phyloP scores from a whole-genome alignment of 139 green algal species.

The Tetradesmus lagerheimii region DNA sequence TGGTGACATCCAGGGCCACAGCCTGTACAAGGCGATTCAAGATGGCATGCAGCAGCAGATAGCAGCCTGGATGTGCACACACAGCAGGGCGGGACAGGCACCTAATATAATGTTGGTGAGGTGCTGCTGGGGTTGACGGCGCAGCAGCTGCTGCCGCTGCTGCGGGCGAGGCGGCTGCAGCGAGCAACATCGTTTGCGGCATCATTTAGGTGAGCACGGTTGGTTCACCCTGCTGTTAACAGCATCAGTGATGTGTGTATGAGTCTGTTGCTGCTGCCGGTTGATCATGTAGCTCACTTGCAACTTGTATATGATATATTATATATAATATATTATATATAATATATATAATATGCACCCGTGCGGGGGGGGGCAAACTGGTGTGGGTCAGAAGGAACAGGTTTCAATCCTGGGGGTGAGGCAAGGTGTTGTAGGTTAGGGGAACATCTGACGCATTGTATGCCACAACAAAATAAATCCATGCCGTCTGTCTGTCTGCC shows the following conservation, averaged over 20 bases:
- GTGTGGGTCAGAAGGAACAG: too few relatives aligned
- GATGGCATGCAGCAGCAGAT: background rate
- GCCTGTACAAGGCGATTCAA: constrained; percentile 33
- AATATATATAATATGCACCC: too few relatives aligned
- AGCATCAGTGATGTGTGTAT: background rate
- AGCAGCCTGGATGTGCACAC: background rate
- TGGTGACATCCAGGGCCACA: constrained; percentile 22
- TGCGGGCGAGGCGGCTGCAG: background rate
- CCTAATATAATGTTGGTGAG: too few relatives aligned
- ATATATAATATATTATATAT: too few relatives aligned
- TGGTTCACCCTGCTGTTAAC: too few relatives aligned
- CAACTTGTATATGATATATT: too few relatives aligned
- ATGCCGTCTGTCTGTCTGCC: too few relatives aligned
- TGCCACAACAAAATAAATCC: too few relatives aligned
- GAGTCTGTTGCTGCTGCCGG: background rate
- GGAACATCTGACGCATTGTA: too few relatives aligned
- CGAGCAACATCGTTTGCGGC: constrained; percentile 8
- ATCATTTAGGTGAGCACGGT: constrained; percentile 24
- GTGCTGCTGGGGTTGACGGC: background rate
- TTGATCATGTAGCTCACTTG: background rate
- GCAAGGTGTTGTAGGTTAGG: too few relatives aligned
- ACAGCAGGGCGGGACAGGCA: background rate
- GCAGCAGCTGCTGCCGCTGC: constrained; percentile 1
- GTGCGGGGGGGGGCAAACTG: too few relatives aligned
- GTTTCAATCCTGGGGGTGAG: too few relatives aligned